Conservation (phyloP, 768 basidiomycete species). For the Steccherinum ochraceum region DNA sequence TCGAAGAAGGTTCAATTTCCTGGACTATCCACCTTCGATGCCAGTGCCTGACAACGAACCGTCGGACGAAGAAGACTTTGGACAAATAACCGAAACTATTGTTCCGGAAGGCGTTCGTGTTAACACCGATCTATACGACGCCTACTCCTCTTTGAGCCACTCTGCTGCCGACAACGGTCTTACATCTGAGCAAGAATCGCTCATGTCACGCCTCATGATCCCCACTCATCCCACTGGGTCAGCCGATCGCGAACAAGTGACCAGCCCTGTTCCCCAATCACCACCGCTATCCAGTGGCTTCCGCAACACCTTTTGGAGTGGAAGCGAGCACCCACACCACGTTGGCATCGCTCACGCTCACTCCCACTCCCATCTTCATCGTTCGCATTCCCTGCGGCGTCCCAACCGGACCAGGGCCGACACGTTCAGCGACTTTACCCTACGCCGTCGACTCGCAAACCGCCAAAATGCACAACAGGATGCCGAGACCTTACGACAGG, state of each 20-base stretch:
- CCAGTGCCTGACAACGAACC: slow-evolving; percentile 24
- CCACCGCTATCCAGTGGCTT: slow-evolving; percentile 2
- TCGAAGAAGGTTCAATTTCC: slow-evolving; percentile 7
- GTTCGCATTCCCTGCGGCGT: slow-evolving; percentile 60
- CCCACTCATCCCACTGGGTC: not conserved
- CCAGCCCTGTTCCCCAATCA: slow-evolving; percentile 12
- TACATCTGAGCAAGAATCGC: not conserved
- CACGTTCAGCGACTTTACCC: slow-evolving; percentile 70
- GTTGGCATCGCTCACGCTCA: slow-evolving; percentile 1
- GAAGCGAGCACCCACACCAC: no score
- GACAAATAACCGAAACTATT: slow-evolving; percentile 38
- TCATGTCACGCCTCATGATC: not conserved
- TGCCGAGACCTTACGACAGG: slow-evolving; percentile 2
- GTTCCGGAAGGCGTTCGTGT: slow-evolving; percentile 49
- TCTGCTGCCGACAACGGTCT: not conserved
- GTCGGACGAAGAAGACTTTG: slow-evolving; percentile 62
- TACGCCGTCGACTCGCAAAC: slow-evolving; percentile 51
- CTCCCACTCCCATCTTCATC: slow-evolving; percentile 13
- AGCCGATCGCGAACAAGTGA: slow-evolving; percentile 1
- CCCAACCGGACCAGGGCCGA: slow-evolving; percentile 44
- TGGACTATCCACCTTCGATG: slow-evolving; percentile 38
- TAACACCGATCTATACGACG: slow-evolving; percentile 61
- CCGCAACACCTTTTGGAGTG: not conserved
- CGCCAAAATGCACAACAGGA: slow-evolving; percentile 18
- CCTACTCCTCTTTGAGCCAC: slow-evolving; percentile 26